phyloP scores from a whole-genome alignment of 164 flowering plant species.

The Annona cherimola region DNA sequence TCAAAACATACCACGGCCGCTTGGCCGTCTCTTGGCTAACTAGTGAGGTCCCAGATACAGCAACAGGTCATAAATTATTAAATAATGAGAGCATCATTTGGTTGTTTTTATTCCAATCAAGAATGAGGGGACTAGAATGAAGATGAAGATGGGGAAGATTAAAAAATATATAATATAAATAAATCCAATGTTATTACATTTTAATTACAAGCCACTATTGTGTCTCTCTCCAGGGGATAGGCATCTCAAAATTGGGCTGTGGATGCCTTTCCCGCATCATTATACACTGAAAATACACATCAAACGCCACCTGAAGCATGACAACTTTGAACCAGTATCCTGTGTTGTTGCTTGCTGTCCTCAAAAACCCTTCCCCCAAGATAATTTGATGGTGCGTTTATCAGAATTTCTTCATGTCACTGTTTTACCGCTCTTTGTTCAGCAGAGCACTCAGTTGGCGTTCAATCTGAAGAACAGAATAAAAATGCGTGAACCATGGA shows the following conservation, averaged over 20 bases:
- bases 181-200: neutral
- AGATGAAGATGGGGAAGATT: neutral
- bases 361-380: neutral
- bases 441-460: neutral
- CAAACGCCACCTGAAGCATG: neutral
- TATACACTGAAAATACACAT: neutral
- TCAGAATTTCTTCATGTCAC: neutral
- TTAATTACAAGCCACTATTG: neutral
- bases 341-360: neutral
- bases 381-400: neutral
- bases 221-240: neutral
- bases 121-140: neutral
- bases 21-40: no score
- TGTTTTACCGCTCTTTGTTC: neutral
- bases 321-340: neutral
- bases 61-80: no score
- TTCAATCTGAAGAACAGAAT: conserved; percentile 3
- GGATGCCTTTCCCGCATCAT: neutral
- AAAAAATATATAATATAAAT: no score
- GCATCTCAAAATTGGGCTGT: neutral
- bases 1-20: no score
- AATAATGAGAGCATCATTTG: no score
- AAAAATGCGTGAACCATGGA: neutral
- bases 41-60: no score
- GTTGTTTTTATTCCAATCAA: no score